Conservation (phyloP, 2,329 filamentous ascomycete species). For the Drechmeria coniospora region DNA sequence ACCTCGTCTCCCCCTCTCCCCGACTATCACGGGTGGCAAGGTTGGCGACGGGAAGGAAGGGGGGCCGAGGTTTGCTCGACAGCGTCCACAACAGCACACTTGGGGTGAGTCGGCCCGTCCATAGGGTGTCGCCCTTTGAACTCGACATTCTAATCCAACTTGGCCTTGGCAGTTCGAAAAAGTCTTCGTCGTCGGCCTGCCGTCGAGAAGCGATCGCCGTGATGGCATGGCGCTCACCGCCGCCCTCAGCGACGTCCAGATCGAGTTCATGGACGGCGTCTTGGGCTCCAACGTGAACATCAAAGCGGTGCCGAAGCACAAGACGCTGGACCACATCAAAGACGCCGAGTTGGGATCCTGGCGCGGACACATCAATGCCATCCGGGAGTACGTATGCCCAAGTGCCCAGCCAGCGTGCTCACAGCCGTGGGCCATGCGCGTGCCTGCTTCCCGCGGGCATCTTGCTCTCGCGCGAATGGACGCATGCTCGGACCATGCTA, state of each 20-base stretch:
- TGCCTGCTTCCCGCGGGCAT: too few species aligned
- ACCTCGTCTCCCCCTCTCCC: too few species aligned
- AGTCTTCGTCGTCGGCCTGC: constrained; percentile 36
- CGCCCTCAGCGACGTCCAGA: constrained; percentile 24
- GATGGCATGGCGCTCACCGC: constrained; percentile 33
- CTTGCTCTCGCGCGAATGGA: too few species aligned
- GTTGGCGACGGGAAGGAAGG: too few species aligned
- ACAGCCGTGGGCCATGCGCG: too few species aligned
- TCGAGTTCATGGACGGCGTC: constrained; percentile 32
- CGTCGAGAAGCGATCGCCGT: constrained; percentile 31
- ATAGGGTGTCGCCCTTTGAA: background rate
- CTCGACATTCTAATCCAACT: background rate
- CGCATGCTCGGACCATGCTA: too few species aligned
- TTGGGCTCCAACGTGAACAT: constrained; percentile 20
- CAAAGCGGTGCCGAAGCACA: constrained; percentile 17
- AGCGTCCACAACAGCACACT: constrained; percentile 1
- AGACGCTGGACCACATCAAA: constrained; percentile 14
- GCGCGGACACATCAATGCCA: constrained; percentile 23
- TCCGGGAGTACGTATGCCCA: constrained; percentile 15
- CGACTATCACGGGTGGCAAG: too few species aligned
- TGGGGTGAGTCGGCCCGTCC: background rate
- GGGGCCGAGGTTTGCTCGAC: too few species aligned
- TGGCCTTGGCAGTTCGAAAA: constrained; percentile 27
- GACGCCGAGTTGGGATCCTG: constrained; percentile 18
- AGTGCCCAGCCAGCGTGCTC: too few species aligned